phyloP scores from a whole-genome alignment of 331 rosid genomes.

The Malus hybrid region DNA sequence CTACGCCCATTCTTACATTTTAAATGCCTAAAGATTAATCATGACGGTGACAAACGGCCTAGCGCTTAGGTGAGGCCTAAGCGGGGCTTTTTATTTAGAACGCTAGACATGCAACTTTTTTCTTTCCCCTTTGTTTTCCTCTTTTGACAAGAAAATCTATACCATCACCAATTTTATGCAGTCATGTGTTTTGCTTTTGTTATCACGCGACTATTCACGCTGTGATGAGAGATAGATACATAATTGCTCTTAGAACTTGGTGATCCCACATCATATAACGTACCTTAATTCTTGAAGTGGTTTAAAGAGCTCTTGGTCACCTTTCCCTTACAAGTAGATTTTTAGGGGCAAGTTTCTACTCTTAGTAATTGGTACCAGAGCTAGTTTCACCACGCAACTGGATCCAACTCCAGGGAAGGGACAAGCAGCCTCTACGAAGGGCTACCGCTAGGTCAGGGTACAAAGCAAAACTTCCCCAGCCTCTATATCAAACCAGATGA shows the following conservation, averaged over 20 bases:
- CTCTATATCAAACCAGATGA: not conserved
- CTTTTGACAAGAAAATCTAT: too few species aligned
- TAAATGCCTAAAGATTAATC: too few species aligned
- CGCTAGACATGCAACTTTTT: too few species aligned
- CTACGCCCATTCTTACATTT: too few species aligned
- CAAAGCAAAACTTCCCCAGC: not conserved
- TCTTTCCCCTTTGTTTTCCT: too few species aligned
- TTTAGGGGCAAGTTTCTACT: not conserved
- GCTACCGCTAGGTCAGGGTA: not conserved
- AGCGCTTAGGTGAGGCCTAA: too few species aligned
- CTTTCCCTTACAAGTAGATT: not conserved
- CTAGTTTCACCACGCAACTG: not conserved
- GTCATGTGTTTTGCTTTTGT: fast-evolving
- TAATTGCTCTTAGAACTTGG: not conserved
- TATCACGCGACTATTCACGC: too few species aligned
- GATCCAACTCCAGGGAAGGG: not conserved
- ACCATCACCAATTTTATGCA: not conserved
- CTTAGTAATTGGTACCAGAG: not conserved
- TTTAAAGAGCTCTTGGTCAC: not conserved
- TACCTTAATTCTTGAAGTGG: not conserved
- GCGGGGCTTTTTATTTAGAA: too few species aligned
- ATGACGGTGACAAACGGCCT: too few species aligned
- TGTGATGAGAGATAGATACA: not conserved
- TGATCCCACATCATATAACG: not conserved
- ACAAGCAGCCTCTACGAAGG: not conserved